Conservation (phyloP, 441 rosid genomes). For the Aleurites moluccanus region DNA sequence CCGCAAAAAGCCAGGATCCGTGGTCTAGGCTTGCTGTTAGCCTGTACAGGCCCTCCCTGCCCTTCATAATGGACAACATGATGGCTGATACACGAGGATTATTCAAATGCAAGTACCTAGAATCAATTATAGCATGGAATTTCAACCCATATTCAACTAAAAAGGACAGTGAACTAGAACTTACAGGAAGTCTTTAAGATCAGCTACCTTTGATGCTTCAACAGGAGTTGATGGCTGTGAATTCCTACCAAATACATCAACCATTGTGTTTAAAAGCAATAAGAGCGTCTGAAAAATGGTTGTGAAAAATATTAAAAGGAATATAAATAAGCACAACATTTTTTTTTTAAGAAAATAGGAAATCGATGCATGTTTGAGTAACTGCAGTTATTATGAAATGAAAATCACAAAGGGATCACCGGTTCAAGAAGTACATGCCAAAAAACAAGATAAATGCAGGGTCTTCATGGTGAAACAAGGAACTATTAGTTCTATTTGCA, state of each 20-base stretch:
- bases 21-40: constrained; percentile 80
- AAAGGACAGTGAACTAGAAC: constrained; percentile 25
- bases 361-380: background rate
- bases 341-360: background rate
- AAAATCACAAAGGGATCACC: background rate
- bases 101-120: background rate
- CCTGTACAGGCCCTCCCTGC: constrained; percentile 90
- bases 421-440: background rate
- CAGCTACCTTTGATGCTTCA: constrained; percentile 81
- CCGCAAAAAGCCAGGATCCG: constrained; percentile 69
- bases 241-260: constrained; percentile 81
- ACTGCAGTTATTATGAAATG: background rate
- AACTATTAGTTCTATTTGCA: too few species aligned
- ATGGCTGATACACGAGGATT: constrained; percentile 50
- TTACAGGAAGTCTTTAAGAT: constrained; percentile 89
- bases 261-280: constrained; percentile 62
- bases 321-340: background rate
- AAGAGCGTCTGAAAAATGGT: constrained; percentile 54
- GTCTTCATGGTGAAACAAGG: too few species aligned
- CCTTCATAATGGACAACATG: constrained; percentile 92
- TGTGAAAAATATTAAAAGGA: background rate
- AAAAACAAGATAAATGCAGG: background rate
- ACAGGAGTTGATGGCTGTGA: constrained; percentile 50
- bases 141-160: background rate
- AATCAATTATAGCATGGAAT: background rate